A percentile compares a stretch with the other conserved stretches of the same genome.
phyloP scores from a whole-genome alignment of 2,329 filamentous ascomycete species.

The Microascus cirrosus region DNA sequence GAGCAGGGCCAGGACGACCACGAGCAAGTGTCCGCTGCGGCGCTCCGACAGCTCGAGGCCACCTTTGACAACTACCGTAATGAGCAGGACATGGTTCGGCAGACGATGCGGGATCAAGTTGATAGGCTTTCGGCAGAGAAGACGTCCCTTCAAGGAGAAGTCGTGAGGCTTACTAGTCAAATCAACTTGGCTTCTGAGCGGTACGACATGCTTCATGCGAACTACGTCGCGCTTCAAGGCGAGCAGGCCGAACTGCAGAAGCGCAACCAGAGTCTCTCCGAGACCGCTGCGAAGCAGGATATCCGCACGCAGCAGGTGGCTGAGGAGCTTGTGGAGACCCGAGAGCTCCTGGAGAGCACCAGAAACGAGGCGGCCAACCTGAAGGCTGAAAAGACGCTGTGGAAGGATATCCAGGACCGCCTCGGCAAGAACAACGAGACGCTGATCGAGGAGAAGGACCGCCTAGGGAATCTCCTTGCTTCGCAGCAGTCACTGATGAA shows the following conservation, averaged over 20 bases:
- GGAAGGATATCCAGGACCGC: conserved; percentile 86
- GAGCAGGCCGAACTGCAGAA: conserved; percentile 85
- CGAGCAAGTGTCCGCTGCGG: conserved; percentile 48
- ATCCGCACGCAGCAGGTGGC: conserved; percentile 82
- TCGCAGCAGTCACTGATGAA: conserved; percentile 85
- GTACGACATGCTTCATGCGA: conserved; percentile 80
- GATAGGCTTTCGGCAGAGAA: conserved; percentile 76
- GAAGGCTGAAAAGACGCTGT: conserved; percentile 88
- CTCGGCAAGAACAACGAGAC: conserved; percentile 80
- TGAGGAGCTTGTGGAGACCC: conserved; percentile 83
- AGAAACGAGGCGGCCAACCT: conserved; percentile 86
- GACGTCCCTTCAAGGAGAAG: conserved; percentile 68
- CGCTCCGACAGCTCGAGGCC: conserved; percentile 77
- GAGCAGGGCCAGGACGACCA: conserved; percentile 45
- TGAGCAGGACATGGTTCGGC: conserved; percentile 71
- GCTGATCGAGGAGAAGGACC: conserved; percentile 71
- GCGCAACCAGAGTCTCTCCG: conserved; percentile 63
- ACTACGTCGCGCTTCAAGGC: conserved; percentile 69
- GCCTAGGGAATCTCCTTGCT: conserved; percentile 71
- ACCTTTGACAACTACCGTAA: conserved; percentile 86
- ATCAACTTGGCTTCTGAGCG: conserved; percentile 72
- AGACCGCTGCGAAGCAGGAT: conserved; percentile 82
- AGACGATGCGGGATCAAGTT: conserved; percentile 73
- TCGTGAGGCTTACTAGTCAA: conserved; percentile 70
- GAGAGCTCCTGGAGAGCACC: conserved; percentile 71